These are phyloP conservation scores for Leptodermis oblonga DNA, from an alignment of 257 asterid species.

Conservation along the genomic window DNA sequence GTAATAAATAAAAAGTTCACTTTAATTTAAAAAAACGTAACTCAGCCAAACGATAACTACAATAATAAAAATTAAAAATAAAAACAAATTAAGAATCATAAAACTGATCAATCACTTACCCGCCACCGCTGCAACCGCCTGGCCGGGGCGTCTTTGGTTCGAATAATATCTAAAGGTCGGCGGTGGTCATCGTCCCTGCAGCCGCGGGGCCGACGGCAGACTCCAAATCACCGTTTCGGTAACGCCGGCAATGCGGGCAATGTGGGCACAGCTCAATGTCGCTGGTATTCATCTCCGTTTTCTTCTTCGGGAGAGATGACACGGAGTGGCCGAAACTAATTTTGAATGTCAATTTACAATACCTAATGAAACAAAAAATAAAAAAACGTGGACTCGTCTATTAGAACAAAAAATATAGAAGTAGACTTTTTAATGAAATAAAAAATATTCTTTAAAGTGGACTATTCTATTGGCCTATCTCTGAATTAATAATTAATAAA, in stretches of 20 bases:
- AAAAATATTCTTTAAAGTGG: too few species aligned
- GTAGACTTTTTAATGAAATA: too few species aligned
- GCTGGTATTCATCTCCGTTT: conserved; percentile 13
- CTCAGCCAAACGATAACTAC: too few species aligned
- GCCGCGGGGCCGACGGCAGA: conserved; percentile 26
- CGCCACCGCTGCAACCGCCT: conserved; percentile 79
- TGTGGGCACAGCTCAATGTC: conserved; percentile 7
- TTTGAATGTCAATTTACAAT: neutral
- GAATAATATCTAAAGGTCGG: conserved; percentile 61
- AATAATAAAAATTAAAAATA: too few species aligned
- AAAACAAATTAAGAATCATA: too few species aligned
- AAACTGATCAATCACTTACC: conserved; percentile 48
- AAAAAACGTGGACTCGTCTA: too few species aligned
- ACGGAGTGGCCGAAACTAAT: conserved; percentile 19
- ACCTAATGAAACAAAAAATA: too few species aligned
- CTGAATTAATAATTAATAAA: too few species aligned
- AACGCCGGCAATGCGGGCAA: conserved; percentile 67
- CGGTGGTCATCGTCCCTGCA: conserved; percentile 33
- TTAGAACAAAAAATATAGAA: too few species aligned
- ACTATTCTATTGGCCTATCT: too few species aligned
- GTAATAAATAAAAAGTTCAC: too few species aligned
- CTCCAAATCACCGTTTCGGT: conserved; percentile 56
- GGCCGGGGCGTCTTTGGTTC: conserved; percentile 79
- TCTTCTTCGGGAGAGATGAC: conserved; percentile 78
- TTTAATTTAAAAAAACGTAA: neutral